Evolutionary conservation across 306 rosid species (phyloP).

Genomic region (Prunus mira): DNA sequence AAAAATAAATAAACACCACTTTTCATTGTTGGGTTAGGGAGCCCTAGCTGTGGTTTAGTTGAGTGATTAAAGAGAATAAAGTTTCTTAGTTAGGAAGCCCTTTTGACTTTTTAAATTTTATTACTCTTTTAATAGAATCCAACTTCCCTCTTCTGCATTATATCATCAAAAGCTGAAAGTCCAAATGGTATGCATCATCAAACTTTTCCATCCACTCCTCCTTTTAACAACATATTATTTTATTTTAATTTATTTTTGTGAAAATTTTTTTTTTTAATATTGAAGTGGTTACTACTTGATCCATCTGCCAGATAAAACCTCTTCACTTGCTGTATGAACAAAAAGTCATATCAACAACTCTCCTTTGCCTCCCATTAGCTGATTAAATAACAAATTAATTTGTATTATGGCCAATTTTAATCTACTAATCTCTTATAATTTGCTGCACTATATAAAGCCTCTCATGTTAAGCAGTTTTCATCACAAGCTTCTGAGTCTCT

Average conservation of each 20-base stretch:
- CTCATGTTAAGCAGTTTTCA: not conserved
- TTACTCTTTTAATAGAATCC: not conserved
- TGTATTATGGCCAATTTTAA: not conserved
- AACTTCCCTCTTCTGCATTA: slow-evolving; percentile 9
- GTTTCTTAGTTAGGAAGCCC: not conserved
- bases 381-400: not conserved
- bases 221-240: not conserved
- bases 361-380: slow-evolving; percentile 9
- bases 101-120: not conserved
- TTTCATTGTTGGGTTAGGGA: slow-evolving; percentile 39
- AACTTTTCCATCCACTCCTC: slow-evolving; percentile 7
- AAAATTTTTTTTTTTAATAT: not conserved
- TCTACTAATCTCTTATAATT: slow-evolving; percentile 2
- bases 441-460: slow-evolving; percentile 5
- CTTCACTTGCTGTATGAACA: not conserved
- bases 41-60: slow-evolving; percentile 44
- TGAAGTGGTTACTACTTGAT: slow-evolving; percentile 17
- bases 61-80: slow-evolving; percentile 27
- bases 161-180: slow-evolving; percentile 3
- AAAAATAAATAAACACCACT: not conserved
- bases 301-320: slow-evolving; percentile 5
- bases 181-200: not conserved
- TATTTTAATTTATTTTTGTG: too few relatives aligned
- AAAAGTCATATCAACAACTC: not conserved
- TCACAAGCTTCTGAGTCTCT: slow-evolving; percentile 16